phyloP scores from a whole-genome alignment of 208 protist genomes.

The Acanthamoeba royreba region DNA sequence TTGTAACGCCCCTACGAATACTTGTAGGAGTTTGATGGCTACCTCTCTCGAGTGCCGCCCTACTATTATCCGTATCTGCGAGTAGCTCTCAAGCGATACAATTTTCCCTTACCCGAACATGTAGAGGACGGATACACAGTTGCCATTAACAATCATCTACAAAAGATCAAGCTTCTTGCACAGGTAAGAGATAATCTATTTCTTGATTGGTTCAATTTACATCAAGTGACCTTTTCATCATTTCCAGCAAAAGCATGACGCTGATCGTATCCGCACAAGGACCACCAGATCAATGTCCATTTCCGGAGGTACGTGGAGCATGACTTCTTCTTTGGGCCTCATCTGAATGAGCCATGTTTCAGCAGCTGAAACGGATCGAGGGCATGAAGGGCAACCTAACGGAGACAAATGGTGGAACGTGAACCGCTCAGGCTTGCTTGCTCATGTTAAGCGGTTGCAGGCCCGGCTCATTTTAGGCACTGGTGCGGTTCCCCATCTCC shows the following conservation, averaged over 20 bases:
- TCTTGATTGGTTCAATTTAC: background rate
- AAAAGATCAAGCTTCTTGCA: background rate
- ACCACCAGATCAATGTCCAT: no score
- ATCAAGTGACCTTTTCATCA: background rate
- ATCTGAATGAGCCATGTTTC: no score
- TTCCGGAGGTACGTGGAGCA: no score
- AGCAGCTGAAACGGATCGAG: no score
- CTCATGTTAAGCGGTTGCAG: background rate
- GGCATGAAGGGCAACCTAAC: no score
- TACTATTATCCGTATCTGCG: background rate
- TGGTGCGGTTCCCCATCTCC: background rate
- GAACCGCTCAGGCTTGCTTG: no score
- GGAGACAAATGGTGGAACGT: no score
- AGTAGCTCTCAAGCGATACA: background rate
- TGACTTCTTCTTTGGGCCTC: no score
- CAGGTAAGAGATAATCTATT: background rate
- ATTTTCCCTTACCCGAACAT: background rate
- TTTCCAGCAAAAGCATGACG: background rate
- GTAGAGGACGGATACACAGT: background rate
- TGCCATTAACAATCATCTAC: background rate
- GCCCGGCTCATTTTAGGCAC: background rate
- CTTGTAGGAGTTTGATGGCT: background rate
- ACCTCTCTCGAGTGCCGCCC: background rate
- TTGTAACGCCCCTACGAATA: no score
- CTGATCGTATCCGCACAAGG: background rate